Evolutionary conservation across 2,329 filamentous ascomycete genomes (phyloP).

Genomic region (Penicillium sp.): DNA sequence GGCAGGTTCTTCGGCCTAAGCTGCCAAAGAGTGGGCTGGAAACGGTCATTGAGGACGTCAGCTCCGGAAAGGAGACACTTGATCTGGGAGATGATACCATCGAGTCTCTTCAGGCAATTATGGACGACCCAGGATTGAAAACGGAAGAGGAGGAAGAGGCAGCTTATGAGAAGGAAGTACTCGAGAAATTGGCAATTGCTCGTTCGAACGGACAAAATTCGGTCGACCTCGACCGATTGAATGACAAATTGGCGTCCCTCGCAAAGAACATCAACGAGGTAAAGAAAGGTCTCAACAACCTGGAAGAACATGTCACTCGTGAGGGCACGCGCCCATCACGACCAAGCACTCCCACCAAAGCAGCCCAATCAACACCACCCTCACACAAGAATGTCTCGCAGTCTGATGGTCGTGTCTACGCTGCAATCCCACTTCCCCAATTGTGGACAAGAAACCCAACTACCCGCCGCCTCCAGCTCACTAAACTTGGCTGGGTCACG

Average conservation of each 20-base stretch:
- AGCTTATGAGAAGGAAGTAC: conserved; percentile 32
- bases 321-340: conserved; percentile 18
- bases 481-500: conserved; percentile 41
- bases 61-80: conserved; percentile 38
- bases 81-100: conserved; percentile 47
- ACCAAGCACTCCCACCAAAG: conserved; percentile 8
- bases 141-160: conserved; percentile 32
- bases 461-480: conserved; percentile 34
- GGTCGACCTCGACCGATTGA: conserved; percentile 38
- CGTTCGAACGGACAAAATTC: conserved; percentile 21
- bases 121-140: conserved; percentile 35
- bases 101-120: conserved; percentile 45
- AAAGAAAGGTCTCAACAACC: conserved; percentile 39
- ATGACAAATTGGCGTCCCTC: conserved; percentile 42
- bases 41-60: conserved; percentile 43
- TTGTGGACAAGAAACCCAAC: conserved; percentile 35
- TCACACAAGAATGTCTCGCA: conserved; percentile 12
- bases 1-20: conserved; percentile 36
- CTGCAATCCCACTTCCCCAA: conserved; percentile 36
- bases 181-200: conserved; percentile 24
- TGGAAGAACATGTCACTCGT: conserved; percentile 40
- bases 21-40: conserved; percentile 45
- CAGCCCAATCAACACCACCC: neutral
- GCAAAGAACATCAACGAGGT: conserved; percentile 43
- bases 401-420: conserved; percentile 30